Conservation (phyloP, 1,139 yeast genomes). For the Protomyces lactucae-debilis region DNA sequence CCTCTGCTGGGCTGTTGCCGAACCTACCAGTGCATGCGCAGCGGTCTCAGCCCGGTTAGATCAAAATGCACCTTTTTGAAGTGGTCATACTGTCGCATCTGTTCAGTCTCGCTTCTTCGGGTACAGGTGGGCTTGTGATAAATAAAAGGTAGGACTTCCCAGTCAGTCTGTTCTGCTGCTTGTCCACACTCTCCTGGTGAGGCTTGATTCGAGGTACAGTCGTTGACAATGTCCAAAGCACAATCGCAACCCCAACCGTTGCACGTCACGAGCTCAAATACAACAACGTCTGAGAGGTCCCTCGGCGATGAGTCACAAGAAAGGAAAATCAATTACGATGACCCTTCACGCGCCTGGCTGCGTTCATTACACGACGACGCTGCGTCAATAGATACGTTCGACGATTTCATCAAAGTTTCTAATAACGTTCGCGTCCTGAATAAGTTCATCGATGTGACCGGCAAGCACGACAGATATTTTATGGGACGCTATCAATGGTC, state of each 20-base stretch:
- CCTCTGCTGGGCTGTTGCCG: no score
- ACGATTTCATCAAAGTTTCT: background rate
- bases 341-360: background rate
- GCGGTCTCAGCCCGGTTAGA: no score
- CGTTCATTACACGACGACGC: background rate
- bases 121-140: no score
- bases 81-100: no score
- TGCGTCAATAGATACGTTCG: background rate
- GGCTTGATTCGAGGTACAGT: no score
- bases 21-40: no score
- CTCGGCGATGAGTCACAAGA: background rate
- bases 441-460: background rate
- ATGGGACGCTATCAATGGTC: constrained; percentile 28
- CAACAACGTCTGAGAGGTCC: background rate
- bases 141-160: no score
- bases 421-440: background rate
- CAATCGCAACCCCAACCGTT: background rate
- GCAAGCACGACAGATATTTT: background rate
- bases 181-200: no score
- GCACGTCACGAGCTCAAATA: background rate
- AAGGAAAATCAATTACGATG: background rate
- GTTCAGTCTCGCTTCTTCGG: no score
- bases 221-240: background rate
- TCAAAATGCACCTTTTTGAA: no score
- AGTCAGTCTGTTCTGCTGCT: no score